Percentiles rank a stretch among this genome's conserved stretches.
These are phyloP conservation scores for Beauveria scarabaeidicola DNA, from an alignment of 2,329 filamentous ascomycete genomes.

Conservation along the genomic window DNA sequence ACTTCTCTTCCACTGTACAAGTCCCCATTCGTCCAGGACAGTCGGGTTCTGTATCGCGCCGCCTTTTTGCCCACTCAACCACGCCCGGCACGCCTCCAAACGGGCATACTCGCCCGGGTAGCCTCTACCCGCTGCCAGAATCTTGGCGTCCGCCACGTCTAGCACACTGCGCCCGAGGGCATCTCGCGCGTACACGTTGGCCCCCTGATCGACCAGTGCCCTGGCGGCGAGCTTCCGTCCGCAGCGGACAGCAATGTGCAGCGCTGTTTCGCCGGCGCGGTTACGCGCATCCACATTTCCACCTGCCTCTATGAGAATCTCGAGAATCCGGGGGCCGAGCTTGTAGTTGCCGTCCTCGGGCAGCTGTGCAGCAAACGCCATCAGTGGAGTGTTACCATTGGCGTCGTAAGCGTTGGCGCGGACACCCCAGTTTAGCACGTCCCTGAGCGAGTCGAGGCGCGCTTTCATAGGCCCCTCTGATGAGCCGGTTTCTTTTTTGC, in stretches of 20 bases:
- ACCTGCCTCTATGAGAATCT: constrained; percentile 32
- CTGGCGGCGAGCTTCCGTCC: constrained; percentile 44
- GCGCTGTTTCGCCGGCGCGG: constrained; percentile 44
- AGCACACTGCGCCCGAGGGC: constrained; percentile 35
- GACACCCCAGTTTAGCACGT: constrained; percentile 30
- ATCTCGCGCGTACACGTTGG: constrained; percentile 40
- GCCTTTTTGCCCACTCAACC: constrained; percentile 31
- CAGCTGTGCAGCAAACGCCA: constrained; percentile 44
- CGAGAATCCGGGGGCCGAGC: constrained; percentile 36
- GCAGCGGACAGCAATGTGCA: constrained; percentile 44
- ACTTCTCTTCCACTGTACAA: neutral
- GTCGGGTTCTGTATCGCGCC: constrained; percentile 31
- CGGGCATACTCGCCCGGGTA: constrained; percentile 28
- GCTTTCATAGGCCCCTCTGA: constrained; percentile 22
- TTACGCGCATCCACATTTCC: constrained; percentile 44
- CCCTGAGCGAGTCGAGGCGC: constrained; percentile 19
- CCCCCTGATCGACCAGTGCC: constrained; percentile 36
- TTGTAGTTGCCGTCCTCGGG: constrained; percentile 43
- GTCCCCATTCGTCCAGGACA: constrained; percentile 33
- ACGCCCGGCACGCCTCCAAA: constrained; percentile 37
- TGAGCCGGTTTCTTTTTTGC: constrained; percentile 23
- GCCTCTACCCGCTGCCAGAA: constrained; percentile 12
- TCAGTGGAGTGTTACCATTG: constrained; percentile 45
- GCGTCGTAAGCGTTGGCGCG: constrained; percentile 46
- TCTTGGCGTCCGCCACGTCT: constrained; percentile 35